Evolutionary conservation across 352 stramenopile genomes (phyloP), one percentile per base, ranked within the genome.

Genomic region (Phytophthora parvispora): DNA sequence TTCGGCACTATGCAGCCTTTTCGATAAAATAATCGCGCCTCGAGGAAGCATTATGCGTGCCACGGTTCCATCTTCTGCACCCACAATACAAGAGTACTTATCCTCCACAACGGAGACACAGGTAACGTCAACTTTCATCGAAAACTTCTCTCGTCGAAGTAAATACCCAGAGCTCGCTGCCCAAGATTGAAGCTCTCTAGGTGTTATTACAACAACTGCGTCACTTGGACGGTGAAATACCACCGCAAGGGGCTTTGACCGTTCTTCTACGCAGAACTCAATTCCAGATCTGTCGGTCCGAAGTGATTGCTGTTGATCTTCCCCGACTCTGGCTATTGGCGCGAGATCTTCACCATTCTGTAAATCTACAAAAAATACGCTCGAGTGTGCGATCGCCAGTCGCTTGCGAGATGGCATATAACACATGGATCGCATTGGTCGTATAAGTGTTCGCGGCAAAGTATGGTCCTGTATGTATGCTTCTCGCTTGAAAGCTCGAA

Each of bases 331-430:
- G 2, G 8, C 27, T 16, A 10, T 25, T 49, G 2, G 20, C 15
- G n/a, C n/a, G 9, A 49, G 4, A 55, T 57, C 52, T 24, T 59
- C 42, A 27, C 55, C 25, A 40, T 68, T n/a, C 24, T 27, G 12
- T 18, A 77, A 57, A 18, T 89, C 83, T 20, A 91, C 53, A 56
- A 92, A 92, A 45, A 81, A 86, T 28, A 92, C 59, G 0, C 47
- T 75, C 1, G 84, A 91, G 36, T 89, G 78, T 1, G 78, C 77
- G 12, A 92, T 74, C 2, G 81, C 81, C 47, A 32, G 67, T 69
- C 27, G 79, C 77, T 58, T 85, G 63, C 7, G 74, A 61, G 22
- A 90, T 52, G 9, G 74, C 64, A 71, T 60, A 24, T 85, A 87
- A 36, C 73, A 78, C 78, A 90, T 84, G 2, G 81, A 64, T 9